Base-by-base conservation (phyloP, 371 early-diverging fungal species). In the Encephalitozoon cuniculi region DNA sequence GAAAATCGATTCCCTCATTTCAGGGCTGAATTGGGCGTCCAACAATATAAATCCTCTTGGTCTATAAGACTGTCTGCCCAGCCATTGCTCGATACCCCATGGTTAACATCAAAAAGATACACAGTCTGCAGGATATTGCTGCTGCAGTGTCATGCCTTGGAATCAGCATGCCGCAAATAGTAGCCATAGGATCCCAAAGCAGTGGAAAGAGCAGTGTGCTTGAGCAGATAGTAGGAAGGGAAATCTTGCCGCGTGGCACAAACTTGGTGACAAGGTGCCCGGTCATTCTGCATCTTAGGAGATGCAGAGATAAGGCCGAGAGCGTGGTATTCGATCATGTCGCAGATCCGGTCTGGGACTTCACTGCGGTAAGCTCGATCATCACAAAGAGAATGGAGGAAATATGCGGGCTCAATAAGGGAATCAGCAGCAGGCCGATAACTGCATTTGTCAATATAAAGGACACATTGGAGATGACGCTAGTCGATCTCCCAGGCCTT, bases 181-280 rank as follows among this genome's bases (percentile, higher is more conserved):
- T 96, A 32, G 97, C 95, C 4, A 88, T 97, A 76, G 97, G 97
- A 0, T 90, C 93, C 9, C 97, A 97, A 82, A 93, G 93, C 82
- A 91, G 92, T 11, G 98, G 98, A 51, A 97, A 97, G 84, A 93
- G 93, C 77, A 94, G 95, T 0, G 95, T 98, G 2, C 84, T 98
- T 25, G 99, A 97, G 83, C 92, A 94, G n/a, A 93, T 98, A 80
- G 93, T 98, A 4, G 95, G 96, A 18, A 91, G 91, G 69, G 94
- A 94, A 81, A 93, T 98, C 72, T 83, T 98, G 69, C 99, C 99
- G 84, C 87, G 96, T 54, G 97, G 99, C 28, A 86, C 83, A 46
- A 95, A 96, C 84, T 93, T 98, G 93, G 96, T 98, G 9, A 97
- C 97, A 2, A 88, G 94, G 65, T 88, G 99, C 65, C 99, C 99